Evolutionary conservation across 2,329 filamentous ascomycete species (phyloP).

Genomic region (Bretziella fagacearum): DNA sequence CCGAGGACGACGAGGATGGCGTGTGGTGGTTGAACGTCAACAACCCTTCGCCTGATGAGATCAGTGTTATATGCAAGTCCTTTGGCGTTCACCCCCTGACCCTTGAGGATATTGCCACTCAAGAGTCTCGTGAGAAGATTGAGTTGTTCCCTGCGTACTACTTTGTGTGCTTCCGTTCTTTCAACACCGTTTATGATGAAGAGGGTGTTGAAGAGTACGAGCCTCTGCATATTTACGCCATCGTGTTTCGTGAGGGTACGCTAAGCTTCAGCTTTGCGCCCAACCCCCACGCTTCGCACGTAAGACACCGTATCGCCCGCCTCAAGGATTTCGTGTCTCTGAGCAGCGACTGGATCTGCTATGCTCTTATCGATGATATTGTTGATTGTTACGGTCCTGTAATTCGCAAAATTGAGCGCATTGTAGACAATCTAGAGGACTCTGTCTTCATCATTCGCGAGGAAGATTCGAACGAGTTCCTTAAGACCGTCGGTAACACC

Average conservation of each 20-base stretch:
- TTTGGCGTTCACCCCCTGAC: constrained; percentile 94
- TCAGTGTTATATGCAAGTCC: constrained; percentile 74
- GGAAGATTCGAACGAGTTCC: constrained; percentile 74
- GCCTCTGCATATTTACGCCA: constrained; percentile 89
- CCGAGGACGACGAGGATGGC: constrained; percentile 48
- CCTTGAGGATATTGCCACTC: constrained; percentile 86
- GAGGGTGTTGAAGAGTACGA: constrained; percentile 71
- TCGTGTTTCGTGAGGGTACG: constrained; percentile 90
- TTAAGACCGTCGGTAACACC: constrained; percentile 74
- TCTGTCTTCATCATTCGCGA: constrained; percentile 82
- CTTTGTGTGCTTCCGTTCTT: constrained; percentile 93
- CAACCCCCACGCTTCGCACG: constrained; percentile 73
- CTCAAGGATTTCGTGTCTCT: constrained; percentile 89
- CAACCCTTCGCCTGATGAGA: constrained; percentile 75
- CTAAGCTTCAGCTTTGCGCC: constrained; percentile 85
- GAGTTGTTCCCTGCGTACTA: constrained; percentile 96
- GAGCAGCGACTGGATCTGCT: constrained; percentile 97
- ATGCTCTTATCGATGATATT: constrained; percentile 95
- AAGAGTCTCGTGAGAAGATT: constrained; percentile 95
- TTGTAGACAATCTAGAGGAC: constrained; percentile 88
- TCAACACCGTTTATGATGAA: constrained; percentile 62
- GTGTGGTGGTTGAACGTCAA: constrained; percentile 99
- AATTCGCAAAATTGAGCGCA: constrained; percentile 69
- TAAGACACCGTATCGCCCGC: constrained; percentile 78
- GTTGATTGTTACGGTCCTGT: constrained; percentile 88